phyloP scores from a whole-genome alignment of 306 rosid species.

The Rosa lucieae region DNA sequence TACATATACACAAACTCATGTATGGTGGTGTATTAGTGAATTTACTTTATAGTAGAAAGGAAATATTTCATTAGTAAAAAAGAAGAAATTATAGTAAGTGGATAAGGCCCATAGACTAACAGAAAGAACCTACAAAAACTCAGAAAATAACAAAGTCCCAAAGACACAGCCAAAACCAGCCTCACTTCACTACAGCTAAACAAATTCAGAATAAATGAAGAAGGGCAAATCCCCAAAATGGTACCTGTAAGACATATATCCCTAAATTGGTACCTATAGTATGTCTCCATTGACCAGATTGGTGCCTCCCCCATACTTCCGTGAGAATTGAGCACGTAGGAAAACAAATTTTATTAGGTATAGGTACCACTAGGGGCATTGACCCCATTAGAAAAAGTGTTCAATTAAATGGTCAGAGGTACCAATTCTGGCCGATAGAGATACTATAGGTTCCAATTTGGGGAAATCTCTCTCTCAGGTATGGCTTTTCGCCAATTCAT shows the following conservation, averaged over 20 bases:
- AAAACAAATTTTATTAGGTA: neutral
- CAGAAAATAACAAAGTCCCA: neutral
- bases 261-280: neutral
- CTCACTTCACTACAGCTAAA: no score
- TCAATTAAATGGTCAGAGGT: neutral
- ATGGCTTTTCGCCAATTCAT: neutral
- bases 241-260: neutral
- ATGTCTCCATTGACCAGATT: neutral
- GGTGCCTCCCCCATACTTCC: neutral
- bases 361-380: neutral
- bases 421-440: neutral
- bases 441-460: neutral
- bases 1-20: neutral
- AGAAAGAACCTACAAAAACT: neutral
- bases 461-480: neutral
- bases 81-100: neutral
- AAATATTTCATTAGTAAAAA: neutral
- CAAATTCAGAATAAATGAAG: neutral
- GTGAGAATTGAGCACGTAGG: neutral
- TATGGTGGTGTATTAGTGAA: neutral
- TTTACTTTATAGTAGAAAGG: neutral
- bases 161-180: neutral
- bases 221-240: neutral
- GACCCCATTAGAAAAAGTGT: neutral
- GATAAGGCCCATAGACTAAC: neutral